Percentiles rank a stretch among this genome's conserved stretches.
Conservation (phyloP, 2,329 filamentous ascomycete species). For the Penicillium paneum region DNA sequence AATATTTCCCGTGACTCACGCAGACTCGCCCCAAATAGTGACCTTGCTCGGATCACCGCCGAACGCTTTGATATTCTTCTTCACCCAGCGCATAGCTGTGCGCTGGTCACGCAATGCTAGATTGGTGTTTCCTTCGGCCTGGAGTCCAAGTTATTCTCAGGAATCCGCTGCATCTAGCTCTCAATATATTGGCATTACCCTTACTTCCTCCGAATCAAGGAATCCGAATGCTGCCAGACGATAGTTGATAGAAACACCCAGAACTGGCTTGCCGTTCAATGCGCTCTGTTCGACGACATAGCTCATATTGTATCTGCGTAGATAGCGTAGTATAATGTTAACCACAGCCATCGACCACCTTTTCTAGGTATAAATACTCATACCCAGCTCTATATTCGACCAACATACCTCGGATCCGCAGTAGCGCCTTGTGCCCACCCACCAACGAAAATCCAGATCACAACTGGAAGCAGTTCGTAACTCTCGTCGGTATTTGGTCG, state of each 20-base stretch:
- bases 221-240: conserved; percentile 33
- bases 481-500: conserved; percentile 9
- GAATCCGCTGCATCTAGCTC: neutral
- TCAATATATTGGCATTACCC: conserved; percentile 13
- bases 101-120: conserved; percentile 34
- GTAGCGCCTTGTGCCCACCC: conserved; percentile 33
- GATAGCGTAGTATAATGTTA: neutral
- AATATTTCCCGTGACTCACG: conserved; percentile 16
- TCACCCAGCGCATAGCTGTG: conserved; percentile 37
- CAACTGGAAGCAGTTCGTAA: conserved; percentile 22
- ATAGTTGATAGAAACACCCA: conserved; percentile 34
- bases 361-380: too few species aligned
- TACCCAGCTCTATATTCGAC: neutral
- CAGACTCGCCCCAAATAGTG: conserved; percentile 39
- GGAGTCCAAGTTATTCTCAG: neutral
- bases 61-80: conserved; percentile 35
- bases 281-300: conserved; percentile 30
- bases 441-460: conserved; percentile 34
- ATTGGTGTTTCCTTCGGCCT: conserved; percentile 31
- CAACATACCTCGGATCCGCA: conserved; percentile 29
- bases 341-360: neutral
- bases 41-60: conserved; percentile 32
- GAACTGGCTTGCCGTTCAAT: conserved; percentile 27
- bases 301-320: conserved; percentile 34
- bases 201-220: conserved; percentile 30